A percentile compares a stretch with the other conserved stretches of the same genome.
These are phyloP conservation scores for Dacryopinax primogenitus DNA, from an alignment of 768 basidiomycete species.

Conservation along the genomic window DNA sequence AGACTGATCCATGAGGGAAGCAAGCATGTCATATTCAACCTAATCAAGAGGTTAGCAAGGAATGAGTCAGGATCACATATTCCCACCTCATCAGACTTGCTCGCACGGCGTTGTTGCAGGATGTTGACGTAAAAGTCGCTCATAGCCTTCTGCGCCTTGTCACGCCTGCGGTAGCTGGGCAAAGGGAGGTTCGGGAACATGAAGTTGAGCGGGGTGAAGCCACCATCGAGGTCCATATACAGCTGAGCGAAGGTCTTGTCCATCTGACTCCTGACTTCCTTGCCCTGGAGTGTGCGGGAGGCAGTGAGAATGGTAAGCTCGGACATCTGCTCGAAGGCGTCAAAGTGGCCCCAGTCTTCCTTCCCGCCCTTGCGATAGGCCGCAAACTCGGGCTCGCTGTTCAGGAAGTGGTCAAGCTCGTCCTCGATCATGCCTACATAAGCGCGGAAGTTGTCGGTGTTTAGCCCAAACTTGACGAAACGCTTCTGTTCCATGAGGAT, in stretches of 20 bases:
- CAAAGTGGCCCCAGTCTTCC: conserved; percentile 68
- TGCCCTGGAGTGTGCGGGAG: conserved; percentile 82
- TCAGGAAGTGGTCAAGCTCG: conserved; percentile 60
- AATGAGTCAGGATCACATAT: neutral
- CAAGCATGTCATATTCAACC: conserved; percentile 84
- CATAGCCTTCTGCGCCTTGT: conserved; percentile 85
- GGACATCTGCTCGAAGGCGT: conserved; percentile 55
- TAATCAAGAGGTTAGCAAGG: conserved; percentile 25
- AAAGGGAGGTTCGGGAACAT: conserved; percentile 88
- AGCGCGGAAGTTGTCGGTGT: conserved; percentile 75
- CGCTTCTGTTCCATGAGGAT: conserved; percentile 98
- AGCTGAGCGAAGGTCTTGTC: conserved; percentile 75
- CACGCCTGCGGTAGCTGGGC: conserved; percentile 77
- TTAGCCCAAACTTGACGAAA: conserved; percentile 92
- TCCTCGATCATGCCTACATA: conserved; percentile 65
- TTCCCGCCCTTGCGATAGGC: conserved; percentile 50
- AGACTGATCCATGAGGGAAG: conserved; percentile 65
- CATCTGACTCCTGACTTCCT: conserved; percentile 65
- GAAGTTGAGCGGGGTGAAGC: conserved; percentile 92
- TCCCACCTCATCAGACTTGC: conserved; percentile 28
- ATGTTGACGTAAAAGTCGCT: conserved; percentile 85
- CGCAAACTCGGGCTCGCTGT: conserved; percentile 48
- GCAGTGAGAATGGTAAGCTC: conserved; percentile 95
- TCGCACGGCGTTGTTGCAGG: conserved; percentile 45
- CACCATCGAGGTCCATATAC: conserved; percentile 83